A percentile compares a stretch with the other conserved stretches of the same genome.
These are phyloP conservation scores for Trichosporon sp. DNA, from an alignment of 1,284 basidiomycete genomes.

Conservation along the genomic window DNA sequence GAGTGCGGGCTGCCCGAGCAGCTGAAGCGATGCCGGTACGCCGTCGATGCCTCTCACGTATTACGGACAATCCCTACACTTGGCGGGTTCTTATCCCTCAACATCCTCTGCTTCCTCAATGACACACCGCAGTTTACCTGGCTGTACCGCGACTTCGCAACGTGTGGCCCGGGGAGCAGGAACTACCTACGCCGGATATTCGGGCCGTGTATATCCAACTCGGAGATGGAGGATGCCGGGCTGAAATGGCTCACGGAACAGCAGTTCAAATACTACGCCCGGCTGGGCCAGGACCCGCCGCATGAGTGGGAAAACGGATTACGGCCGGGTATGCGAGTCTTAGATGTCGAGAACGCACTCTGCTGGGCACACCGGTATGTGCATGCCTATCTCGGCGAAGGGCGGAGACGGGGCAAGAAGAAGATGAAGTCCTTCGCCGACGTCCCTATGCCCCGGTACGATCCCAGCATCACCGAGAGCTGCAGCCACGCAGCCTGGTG, in stretches of 20 bases:
- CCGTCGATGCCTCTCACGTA: slow-evolving; percentile 26
- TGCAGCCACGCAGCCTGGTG: slow-evolving; percentile 25
- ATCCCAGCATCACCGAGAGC: slow-evolving; percentile 6
- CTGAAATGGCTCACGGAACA: slow-evolving; percentile 32
- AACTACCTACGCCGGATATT: slow-evolving; percentile 25
- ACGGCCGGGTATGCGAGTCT: slow-evolving; percentile 29
- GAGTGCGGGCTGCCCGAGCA: slow-evolving; percentile 18
- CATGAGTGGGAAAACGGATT: slow-evolving; percentile 24
- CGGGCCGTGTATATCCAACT: slow-evolving; percentile 21
- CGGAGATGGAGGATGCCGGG: slow-evolving; percentile 28
- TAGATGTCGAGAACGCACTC: slow-evolving; percentile 34
- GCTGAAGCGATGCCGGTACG: slow-evolving; percentile 22
- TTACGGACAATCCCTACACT: slow-evolving; percentile 28
- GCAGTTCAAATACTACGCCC: slow-evolving; percentile 30
- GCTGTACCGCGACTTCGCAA: slow-evolving; percentile 27
- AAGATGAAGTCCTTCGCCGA: slow-evolving; percentile 13
- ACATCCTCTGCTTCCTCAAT: slow-evolving; percentile 27
- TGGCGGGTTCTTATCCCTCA: slow-evolving; percentile 28
- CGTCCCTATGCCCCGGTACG: slow-evolving; percentile 12
- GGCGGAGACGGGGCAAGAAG: not conserved
- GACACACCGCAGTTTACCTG: slow-evolving; percentile 18
- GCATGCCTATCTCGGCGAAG: slow-evolving; percentile 7
- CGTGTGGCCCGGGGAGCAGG: slow-evolving; percentile 30
- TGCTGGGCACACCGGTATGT: slow-evolving; percentile 37
- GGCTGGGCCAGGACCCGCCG: slow-evolving; percentile 26